Evolutionary conservation across 1,139 yeast species (phyloP), one percentile per base, ranked within the genome.

Genomic region (Blastobotrys persicus): DNA sequence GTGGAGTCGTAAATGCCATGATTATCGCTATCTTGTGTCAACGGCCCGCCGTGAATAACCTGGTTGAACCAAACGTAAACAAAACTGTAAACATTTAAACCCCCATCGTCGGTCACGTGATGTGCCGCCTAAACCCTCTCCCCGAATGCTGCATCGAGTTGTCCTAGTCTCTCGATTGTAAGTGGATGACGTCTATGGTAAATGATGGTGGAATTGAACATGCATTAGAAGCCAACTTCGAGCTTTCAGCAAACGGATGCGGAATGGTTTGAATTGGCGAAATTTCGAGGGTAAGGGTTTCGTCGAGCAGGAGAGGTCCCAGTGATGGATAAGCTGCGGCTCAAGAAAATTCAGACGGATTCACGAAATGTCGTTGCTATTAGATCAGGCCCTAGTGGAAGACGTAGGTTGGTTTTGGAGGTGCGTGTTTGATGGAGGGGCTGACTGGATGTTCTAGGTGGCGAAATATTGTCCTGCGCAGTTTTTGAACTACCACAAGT

Each of bases 381-480:
- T 79, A 42, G 84, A 79, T 61, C 81, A 79, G 60, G 68, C 77
- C 42, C 69, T 79, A 41, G 72, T 79, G 45, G 80, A 78, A 52
- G 84, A 79, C 59, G 77, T 69, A 57, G 49, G 72, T 64, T 26
- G 13, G 2, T 13, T 37, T 7, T n/a, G n/a, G n/a, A n/a, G 18
- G 13, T 17, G 5, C 16, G 13, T 31, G 17, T 13, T 2, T 23
- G 5, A 23, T 41, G 47, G 42, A 31, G 39, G 48, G 4, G 16
- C 7, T 17, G 26, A 17, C 32, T 14, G n/a, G 14, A 19, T 39
- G 3, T n/a, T n/a, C n/a, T 34, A 69, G 73, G 81, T 84, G 44
- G 87, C 88, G 13, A 72, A 78, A 48, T 69, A 73, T 58, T 84
- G 91, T 62, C 88, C 89, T 0, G 79, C 76, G 54, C 77, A 78